Base-by-base conservation (phyloP, 1,284 basidiomycete species). In the Prillingera fragicola region DNA sequence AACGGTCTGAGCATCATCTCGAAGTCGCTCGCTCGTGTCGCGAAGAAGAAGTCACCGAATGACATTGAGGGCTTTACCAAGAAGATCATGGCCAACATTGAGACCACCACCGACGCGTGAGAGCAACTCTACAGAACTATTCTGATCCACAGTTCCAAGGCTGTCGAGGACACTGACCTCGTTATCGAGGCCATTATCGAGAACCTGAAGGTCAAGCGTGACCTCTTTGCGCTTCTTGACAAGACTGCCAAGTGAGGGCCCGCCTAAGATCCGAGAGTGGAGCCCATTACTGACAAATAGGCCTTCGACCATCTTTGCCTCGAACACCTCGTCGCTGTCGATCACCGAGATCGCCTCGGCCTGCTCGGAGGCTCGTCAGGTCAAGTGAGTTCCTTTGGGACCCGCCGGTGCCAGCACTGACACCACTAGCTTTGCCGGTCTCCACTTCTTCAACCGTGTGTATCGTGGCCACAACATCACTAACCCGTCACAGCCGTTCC, bases 181-280 rank as follows among this genome's bases (percentile, higher is more conserved):
- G 77, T 79, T 36, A 71, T 79, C 42, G 78, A 80, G 62, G 78
- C 78, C 6, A 78, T 80, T 48, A 76, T 79, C 49, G 78, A 80
- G 57, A 75, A 74, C 52, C 60, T 80, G 41, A 72, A 74, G 54
- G 71, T 76, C 52, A 79, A 80, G 67, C 71, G 75, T 36, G 74
- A 78, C 39, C 65, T 80, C 29, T 79, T 80, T 48, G 67, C 65
- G 12, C 71, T 73, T 54, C 60, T 80, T 22, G 78, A 80, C 58
- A 52, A 46, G 29, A 69, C 75, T 49, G 76, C 77, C 6, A 72
- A 70, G 70, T 69, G 24, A 48, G 67, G 50, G 29, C 27, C 24
- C 1, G n/a, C 9, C 15, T 7, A 5, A 37, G n/a, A 2, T 15
- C 8, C 28, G 33, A 24, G 7, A 13, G 10, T 34, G 9, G 10